A percentile compares a stretch with the other conserved stretches of the same genome.
phyloP scores from a whole-genome alignment of 192 early-diverging fungal species.

The Coemansia umbellata region DNA sequence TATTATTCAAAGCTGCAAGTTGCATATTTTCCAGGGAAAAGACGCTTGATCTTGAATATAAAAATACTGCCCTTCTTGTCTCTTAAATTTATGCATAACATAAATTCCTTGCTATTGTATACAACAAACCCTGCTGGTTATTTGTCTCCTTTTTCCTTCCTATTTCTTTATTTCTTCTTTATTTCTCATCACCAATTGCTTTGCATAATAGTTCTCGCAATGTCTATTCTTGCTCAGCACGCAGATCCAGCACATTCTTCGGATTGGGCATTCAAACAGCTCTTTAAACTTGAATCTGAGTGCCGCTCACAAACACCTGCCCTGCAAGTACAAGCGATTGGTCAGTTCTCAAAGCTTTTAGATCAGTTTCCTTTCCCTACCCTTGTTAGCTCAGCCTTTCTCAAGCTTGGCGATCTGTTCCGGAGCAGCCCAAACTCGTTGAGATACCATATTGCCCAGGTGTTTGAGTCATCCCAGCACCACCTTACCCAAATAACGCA shows the following conservation, averaged over 20 bases:
- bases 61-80: no score
- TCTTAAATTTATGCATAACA: no score
- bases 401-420: conserved; percentile 53
- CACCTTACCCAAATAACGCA: conserved; percentile 44
- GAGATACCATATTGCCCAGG: conserved; percentile 49
- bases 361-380: conserved; percentile 53
- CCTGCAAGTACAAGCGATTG: conserved; percentile 46
- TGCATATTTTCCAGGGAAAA: no score
- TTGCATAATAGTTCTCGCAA: no score
- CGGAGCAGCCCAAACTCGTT: conserved; percentile 41
- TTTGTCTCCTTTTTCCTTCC: background rate
- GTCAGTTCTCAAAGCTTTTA: conserved; percentile 48
- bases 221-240: conserved; percentile 6
- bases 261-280: conserved; percentile 52
- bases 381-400: conserved; percentile 50
- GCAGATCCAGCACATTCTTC: conserved; percentile 20
- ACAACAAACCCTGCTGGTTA: no score
- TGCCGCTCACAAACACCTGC: conserved; percentile 35
- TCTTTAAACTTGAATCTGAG: conserved; percentile 49
- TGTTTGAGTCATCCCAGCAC: conserved; percentile 35
- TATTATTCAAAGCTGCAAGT: no score
- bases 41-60: no score
- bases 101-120: no score
- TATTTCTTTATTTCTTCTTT: background rate
- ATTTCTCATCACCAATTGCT: background rate